These are phyloP conservation scores for Fusarium sp. DNA, from an alignment of 2,329 filamentous ascomycete genomes.

Conservation along the genomic window DNA sequence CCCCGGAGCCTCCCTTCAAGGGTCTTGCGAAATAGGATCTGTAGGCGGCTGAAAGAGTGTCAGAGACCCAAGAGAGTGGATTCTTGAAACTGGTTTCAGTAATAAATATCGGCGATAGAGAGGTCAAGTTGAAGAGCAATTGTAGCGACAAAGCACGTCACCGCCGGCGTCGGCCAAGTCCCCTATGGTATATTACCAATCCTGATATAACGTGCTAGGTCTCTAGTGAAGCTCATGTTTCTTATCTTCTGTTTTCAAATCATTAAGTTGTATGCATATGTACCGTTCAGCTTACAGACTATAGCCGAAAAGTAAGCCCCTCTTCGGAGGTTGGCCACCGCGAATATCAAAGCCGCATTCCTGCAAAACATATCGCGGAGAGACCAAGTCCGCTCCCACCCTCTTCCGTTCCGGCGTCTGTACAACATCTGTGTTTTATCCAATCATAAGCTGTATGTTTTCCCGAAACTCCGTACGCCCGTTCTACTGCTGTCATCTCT, in stretches of 20 bases:
- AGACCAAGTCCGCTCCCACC: slow-evolving; percentile 44
- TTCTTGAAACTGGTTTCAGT: slow-evolving; percentile 7
- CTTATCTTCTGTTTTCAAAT: background rate
- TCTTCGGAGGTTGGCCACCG: slow-evolving; percentile 20
- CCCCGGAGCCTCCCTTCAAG: slow-evolving; percentile 8
- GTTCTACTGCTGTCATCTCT: slow-evolving; percentile 5
- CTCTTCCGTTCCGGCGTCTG: slow-evolving; percentile 16
- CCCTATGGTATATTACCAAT: slow-evolving; percentile 2
- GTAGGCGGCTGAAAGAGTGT: background rate
- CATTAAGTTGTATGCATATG: background rate
- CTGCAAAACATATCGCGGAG: slow-evolving; percentile 30
- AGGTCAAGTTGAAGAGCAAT: slow-evolving; percentile 24
- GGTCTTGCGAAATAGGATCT: background rate
- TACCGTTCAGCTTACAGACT: background rate
- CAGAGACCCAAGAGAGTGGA: background rate
- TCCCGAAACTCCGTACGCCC: slow-evolving; percentile 47
- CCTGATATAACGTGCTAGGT: background rate
- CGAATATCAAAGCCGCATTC: slow-evolving; percentile 1
- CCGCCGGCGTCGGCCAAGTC: slow-evolving; percentile 23
- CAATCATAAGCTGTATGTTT: slow-evolving; percentile 31
- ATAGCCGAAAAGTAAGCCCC: slow-evolving; percentile 3
- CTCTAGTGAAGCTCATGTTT: background rate
- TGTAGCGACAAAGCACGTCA: slow-evolving; percentile 34
- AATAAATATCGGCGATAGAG: slow-evolving; percentile 1
- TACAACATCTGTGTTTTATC: slow-evolving; percentile 7